Evolutionary conservation across 1,139 yeast species (phyloP).

Genomic region (Blastobotrys buckinghamii): DNA sequence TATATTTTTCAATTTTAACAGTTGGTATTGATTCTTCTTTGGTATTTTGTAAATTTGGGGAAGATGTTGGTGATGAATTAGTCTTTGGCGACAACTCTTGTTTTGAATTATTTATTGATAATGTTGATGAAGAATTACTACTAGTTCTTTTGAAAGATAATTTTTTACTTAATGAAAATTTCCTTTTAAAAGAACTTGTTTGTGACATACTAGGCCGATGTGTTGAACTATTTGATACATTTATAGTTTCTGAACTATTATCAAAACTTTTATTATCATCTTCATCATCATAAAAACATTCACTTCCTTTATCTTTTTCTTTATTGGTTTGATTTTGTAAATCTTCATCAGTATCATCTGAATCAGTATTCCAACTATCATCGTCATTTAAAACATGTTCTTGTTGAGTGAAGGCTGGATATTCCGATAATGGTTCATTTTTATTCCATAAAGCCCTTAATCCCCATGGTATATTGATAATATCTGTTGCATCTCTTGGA

Average conservation of each 20-base stretch:
- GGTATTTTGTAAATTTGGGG: background rate
- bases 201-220: constrained; percentile 9
- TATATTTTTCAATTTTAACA: background rate
- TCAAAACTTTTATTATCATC: background rate
- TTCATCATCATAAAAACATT: background rate
- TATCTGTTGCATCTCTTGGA: constrained; percentile 34
- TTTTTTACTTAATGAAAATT: constrained; percentile 18
- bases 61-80: background rate
- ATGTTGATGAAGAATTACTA: constrained; percentile 8
- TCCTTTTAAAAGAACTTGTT: constrained; percentile 14
- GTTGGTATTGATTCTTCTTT: background rate
- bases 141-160: constrained; percentile 14
- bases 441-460: constrained; percentile 31
- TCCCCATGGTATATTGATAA: constrained; percentile 34
- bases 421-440: constrained; percentile 12
- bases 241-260: background rate
- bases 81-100: background rate
- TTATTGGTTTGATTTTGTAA: constrained; percentile 8
- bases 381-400: constrained; percentile 3
- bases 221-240: background rate
- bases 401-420: constrained; percentile 8
- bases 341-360: constrained; percentile 12
- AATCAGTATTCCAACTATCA: constrained; percentile 13
- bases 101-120: background rate
- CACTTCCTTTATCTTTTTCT: constrained; percentile 11